A percentile compares a stretch with the other conserved stretches of the same genome.
Conservation (phyloP, 2,329 filamentous ascomycete genomes). For the Akanthomyces lecanii region DNA sequence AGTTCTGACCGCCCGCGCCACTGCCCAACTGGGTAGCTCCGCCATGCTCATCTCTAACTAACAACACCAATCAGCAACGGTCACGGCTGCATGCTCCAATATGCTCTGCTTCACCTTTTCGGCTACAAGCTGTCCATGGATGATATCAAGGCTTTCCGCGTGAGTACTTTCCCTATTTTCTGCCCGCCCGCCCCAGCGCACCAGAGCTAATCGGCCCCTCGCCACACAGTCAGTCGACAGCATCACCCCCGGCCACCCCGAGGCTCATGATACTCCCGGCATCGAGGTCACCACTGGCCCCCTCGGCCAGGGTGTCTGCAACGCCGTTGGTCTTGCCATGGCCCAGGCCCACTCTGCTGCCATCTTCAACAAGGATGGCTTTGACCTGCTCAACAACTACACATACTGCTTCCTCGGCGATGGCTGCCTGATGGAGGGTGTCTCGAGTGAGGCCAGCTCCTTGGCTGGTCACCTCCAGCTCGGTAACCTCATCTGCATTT, state of each 20-base stretch:
- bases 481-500: conserved; percentile 94
- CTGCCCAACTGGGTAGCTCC: conserved; percentile 9
- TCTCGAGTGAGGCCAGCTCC: conserved; percentile 88
- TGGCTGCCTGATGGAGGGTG: conserved; percentile 97
- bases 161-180: conserved; percentile 46
- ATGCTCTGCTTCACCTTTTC: conserved; percentile 94
- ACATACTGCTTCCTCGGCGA: conserved; percentile 97
- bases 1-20: conserved; percentile 41
- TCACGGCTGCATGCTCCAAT: conserved; percentile 99
- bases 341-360: conserved; percentile 88
- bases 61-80: conserved; percentile 65
- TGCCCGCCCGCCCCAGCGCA: not conserved
- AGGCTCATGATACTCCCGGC: conserved; percentile 93
- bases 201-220: not conserved
- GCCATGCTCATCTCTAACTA: conserved; percentile 14
- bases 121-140: conserved; percentile 84
- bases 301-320: conserved; percentile 94
- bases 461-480: conserved; percentile 94
- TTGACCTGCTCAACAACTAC: conserved; percentile 89
- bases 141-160: conserved; percentile 94
- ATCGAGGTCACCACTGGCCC: conserved; percentile 97
- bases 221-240: conserved; percentile 47
- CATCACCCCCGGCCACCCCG: conserved; percentile 94
- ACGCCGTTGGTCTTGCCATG: conserved; percentile 96
- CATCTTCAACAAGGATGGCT: conserved; percentile 94